Base-by-base conservation (phyloP, 306 rosid species). In the Sechiopsis laciniata region DNA sequence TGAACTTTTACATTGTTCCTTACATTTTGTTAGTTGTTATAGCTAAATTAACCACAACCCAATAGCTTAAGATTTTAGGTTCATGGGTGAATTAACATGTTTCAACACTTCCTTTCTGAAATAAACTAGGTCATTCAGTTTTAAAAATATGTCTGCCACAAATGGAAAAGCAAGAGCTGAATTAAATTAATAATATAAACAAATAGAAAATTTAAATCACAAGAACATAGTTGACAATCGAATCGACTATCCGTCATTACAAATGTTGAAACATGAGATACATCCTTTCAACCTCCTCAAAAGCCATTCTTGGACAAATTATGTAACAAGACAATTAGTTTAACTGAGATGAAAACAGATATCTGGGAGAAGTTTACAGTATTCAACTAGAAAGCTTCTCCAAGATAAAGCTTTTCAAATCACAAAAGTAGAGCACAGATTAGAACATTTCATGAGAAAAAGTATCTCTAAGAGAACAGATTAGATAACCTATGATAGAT, bases 361-460 rank as follows among this genome's bases (percentile, higher is more conserved):
- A 66, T 29, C 35, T 5, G 17, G 24, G 35, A 10, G 17, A 63
- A 35, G 3, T 35, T 35, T 8, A n/a, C 2, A 35, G 14, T 19
- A 66, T 42, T 66, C 72, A 66, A 66, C 53, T 10, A 17, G 22
- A 65, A 29, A 5, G 50, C 16, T 64, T 64, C 71, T 64, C 52
- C 52, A 35, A 63, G 71, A n/a, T 1, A 37, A 26, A 16, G 22
- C 21, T 17, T 37, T 37, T 42, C 32, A 40, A 37, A n/a, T 11
- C 71, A 66, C 71, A 65, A 65, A 65, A 42, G 17, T 1, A 40
- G 29, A 66, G 32, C 24, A 19, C 53, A 66, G 52, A 40, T 45
- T 66, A 42, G 32, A 63, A 35, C 51, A 32, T n/a, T 63, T 8
- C 24, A 42, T 29, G 2, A 14, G 67, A 61, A 1, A 61, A 61